Evolutionary conservation across 495 filamentous ascomycete genomes (phyloP).

Genomic region (Corynascus novoguineensis): DNA sequence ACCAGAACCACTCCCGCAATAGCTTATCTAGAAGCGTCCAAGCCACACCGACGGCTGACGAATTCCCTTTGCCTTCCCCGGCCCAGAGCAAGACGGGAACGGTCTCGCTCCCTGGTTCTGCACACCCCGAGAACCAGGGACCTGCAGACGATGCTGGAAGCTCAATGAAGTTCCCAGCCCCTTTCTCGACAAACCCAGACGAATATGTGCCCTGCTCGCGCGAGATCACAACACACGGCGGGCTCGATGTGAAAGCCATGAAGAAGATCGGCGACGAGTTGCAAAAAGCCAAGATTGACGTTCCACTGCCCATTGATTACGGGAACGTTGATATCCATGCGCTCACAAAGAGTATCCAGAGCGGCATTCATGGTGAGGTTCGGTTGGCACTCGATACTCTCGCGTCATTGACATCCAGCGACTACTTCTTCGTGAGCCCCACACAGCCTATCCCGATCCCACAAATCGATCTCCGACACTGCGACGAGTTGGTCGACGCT

Average conservation of each 20-base stretch:
- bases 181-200: conserved; percentile 35
- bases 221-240: conserved; percentile 56
- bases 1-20: conserved; percentile 33
- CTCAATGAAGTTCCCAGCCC: conserved; percentile 29
- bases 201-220: conserved; percentile 60
- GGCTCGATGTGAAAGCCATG: conserved; percentile 57
- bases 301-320: conserved; percentile 71
- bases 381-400: conserved; percentile 83
- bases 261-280: conserved; percentile 59
- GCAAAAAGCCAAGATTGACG: conserved; percentile 57
- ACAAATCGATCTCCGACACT: conserved; percentile 55
- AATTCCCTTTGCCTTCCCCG: conserved; percentile 41
- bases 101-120: conserved; percentile 30
- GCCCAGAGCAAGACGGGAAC: conserved; percentile 35
- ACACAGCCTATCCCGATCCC: conserved; percentile 19
- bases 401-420: conserved; percentile 45
- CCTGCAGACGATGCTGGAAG: conserved; percentile 21
- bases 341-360: conserved; percentile 87
- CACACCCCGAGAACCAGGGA: conserved; percentile 29
- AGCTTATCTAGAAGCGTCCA: conserved; percentile 42
- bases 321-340: conserved; percentile 87
- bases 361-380: conserved; percentile 81
- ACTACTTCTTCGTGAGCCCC: conserved; percentile 41
- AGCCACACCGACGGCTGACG: conserved; percentile 32
- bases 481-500: conserved; percentile 83